Conservation (phyloP, 139 green algal species). For the Tetraselmis chui region DNA sequence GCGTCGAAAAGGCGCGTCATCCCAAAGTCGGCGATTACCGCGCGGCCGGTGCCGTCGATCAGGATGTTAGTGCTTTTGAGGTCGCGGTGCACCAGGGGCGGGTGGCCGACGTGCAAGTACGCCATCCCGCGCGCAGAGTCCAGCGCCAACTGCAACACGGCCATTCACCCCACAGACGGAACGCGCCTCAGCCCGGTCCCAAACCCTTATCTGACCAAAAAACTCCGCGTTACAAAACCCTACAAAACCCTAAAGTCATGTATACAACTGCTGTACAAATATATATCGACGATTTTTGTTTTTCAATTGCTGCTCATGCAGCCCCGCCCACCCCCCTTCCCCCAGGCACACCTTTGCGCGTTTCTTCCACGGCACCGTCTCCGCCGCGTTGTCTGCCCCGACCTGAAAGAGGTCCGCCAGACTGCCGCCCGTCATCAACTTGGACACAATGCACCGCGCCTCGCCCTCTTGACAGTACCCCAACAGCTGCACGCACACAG, state of each 20-base stretch:
- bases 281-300: no score
- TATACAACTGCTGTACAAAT: no score
- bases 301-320: no score
- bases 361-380: not conserved
- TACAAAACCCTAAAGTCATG: no score
- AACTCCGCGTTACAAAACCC: no score
- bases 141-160: conserved; percentile 30
- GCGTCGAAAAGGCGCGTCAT: not conserved
- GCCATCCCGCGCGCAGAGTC: conserved; percentile 57
- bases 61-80: conserved; percentile 40
- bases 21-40: not conserved
- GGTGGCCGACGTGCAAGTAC: conserved; percentile 42
- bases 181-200: no score
- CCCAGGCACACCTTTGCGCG: not conserved
- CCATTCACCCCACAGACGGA: not conserved
- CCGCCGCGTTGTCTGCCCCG: not conserved
- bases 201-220: no score
- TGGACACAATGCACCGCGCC: not conserved
- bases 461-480: not conserved
- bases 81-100: conserved; percentile 36
- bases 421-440: not conserved
- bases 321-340: no score
- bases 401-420: not conserved
- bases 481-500: not conserved
- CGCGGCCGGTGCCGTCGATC: conserved; percentile 22